phyloP scores from a whole-genome alignment of 768 basidiomycete species.

The Russula emetica region DNA sequence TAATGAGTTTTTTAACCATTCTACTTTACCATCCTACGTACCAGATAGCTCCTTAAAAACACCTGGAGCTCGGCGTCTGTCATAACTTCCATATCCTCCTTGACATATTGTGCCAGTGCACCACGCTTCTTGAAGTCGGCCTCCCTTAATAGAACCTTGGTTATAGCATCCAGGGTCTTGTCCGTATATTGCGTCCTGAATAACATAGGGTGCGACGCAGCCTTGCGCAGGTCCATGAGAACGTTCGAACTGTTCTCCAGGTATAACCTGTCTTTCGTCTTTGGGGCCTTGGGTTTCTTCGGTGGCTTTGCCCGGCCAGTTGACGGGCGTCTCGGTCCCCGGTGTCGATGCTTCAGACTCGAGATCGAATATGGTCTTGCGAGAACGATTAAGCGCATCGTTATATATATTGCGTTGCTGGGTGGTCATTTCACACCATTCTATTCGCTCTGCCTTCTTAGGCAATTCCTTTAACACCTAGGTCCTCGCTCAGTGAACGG shows the following conservation, averaged over 20 bases:
- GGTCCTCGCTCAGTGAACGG: neutral
- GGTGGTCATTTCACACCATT: conserved; percentile 91
- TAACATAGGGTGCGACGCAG: conserved; percentile 93
- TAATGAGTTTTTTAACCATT: neutral
- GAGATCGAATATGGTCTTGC: conserved; percentile 67
- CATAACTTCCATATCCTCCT: conserved; percentile 98
- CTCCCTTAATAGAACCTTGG: conserved; percentile 83
- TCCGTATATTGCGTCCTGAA: conserved; percentile 86
- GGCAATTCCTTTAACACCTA: conserved; percentile 92
- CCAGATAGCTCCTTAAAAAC: conserved; percentile 85
- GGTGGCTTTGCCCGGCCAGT: conserved; percentile 35
- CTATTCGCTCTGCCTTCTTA: conserved; percentile 86
- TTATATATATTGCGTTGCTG: conserved; percentile 80
- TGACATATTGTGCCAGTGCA: conserved; percentile 76
- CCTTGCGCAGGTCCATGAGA: conserved; percentile 96
- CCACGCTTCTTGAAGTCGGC: conserved; percentile 85
- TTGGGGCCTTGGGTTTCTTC: conserved; percentile 45
- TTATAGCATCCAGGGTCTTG: conserved; percentile 63
- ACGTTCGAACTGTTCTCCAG: conserved; percentile 87
- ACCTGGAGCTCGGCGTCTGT: conserved; percentile 92
- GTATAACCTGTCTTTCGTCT: conserved; percentile 62
- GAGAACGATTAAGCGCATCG: conserved; percentile 78
- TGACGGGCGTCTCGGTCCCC: conserved; percentile 33
- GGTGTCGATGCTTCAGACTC: conserved; percentile 32
- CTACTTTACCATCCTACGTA: conserved; percentile 34